These are phyloP conservation scores for Phanerochaete carnosa DNA, from an alignment of 768 basidiomycete species.

Conservation along the genomic window DNA sequence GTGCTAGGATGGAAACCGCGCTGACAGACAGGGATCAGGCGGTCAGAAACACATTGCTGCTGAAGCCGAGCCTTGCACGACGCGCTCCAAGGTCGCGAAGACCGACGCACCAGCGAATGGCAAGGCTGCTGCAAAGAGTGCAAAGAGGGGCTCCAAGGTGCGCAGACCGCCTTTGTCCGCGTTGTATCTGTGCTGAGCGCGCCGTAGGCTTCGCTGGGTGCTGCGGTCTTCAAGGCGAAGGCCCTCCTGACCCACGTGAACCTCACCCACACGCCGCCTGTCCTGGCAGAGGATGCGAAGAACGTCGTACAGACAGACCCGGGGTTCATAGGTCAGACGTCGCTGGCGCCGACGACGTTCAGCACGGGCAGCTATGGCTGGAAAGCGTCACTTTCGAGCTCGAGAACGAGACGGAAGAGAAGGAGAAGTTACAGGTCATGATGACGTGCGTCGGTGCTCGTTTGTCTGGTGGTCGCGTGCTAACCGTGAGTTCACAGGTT, in stretches of 20 bases:
- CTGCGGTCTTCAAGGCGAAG: no score
- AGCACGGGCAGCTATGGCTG: conserved; percentile 80
- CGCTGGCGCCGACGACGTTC: conserved; percentile 58
- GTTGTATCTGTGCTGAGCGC: no score
- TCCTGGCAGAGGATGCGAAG: conserved; percentile 30
- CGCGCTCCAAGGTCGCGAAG: conserved; percentile 48
- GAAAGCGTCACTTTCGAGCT: conserved; percentile 74
- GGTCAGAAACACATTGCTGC: no score
- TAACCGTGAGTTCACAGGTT: conserved; percentile 40
- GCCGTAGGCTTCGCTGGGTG: no score
- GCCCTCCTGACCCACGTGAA: no score
- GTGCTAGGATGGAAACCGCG: no score
- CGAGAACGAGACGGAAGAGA: no score
- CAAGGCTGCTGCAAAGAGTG: conserved; percentile 33
- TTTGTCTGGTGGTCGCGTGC: background rate
- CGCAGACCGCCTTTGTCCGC: no score
- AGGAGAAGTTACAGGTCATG: conserved; percentile 70
- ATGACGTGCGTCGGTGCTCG: conserved; percentile 52
- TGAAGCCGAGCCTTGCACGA: conserved; percentile 16
- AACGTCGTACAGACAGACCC: conserved; percentile 43
- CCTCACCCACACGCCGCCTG: conserved; percentile 58
- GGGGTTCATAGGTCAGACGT: conserved; percentile 62
- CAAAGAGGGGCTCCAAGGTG: no score
- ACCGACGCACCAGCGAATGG: conserved; percentile 29
- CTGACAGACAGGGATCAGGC: conserved; percentile 19